Conservation (phyloP, 345 rosid genomes). For the Brassica nigra region DNA sequence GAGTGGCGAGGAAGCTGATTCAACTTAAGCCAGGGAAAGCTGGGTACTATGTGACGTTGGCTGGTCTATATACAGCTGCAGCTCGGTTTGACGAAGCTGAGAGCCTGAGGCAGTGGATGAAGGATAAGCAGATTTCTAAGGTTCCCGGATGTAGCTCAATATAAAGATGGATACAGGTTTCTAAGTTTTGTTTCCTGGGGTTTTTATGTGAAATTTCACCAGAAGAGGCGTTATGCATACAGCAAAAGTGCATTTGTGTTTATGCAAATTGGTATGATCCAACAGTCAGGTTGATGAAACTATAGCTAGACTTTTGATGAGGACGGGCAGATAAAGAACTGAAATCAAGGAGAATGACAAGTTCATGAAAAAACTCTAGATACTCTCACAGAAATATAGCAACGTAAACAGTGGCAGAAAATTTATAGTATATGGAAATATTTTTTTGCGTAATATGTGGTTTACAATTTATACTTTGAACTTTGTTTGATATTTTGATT, state of each 20-base stretch:
- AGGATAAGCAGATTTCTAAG: constrained; percentile 47
- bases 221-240: not conserved
- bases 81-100: constrained; percentile 60
- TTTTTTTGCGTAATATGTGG: no score
- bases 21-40: constrained; percentile 51
- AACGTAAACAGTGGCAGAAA: not conserved
- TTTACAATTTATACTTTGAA: not conserved
- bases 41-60: constrained; percentile 57
- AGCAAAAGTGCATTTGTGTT: not conserved
- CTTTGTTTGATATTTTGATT: not conserved
- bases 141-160: constrained; percentile 56
- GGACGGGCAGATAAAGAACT: not conserved
- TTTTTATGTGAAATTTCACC: constrained; percentile 10
- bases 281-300: not conserved
- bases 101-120: constrained; percentile 53
- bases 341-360: not conserved
- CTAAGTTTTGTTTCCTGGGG: not conserved
- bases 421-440: no score
- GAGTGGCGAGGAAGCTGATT: constrained; percentile 58
- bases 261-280: not conserved
- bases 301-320: not conserved
- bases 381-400: not conserved
- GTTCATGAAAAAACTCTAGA: not conserved
- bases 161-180: constrained; percentile 30
- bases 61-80: constrained; percentile 51